Evolutionary conservation across 805 yeast genomes (phyloP), one percentile per base, ranked within the genome.

Genomic region (Lachancea kluyveri): DNA sequence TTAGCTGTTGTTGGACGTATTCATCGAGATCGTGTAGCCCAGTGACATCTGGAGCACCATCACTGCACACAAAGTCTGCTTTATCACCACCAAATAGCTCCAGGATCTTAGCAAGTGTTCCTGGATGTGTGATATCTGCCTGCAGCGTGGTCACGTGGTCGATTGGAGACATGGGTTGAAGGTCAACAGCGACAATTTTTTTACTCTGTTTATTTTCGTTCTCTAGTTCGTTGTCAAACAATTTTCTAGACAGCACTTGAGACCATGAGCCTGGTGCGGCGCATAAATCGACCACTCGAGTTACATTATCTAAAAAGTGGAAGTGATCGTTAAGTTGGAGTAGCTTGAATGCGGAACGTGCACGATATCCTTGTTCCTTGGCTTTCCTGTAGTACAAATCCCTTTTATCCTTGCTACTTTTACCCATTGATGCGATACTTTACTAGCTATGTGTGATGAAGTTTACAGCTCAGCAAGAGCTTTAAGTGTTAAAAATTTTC

Each of bases 221-320:
- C 24, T 44, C 43, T 30, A 42, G 45, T n/a, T 50, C 48, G 21
- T 59, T 68, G 38, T 65, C 64, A 45, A 68, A 74, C 23, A 84
- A 59, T 48, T 79, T 78, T 44, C 84, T 61, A 19, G 92, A 79
- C 9, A 92, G 69, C 0, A 92, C 98, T 55, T 92, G 98, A 1
- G 95, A 83, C 98, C 98, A 92, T 3, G 96, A 87, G 1, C 96
- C 96, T 1, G 96, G 96, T 4, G 97, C 98, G 21, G 98, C 98
- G 68, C 98, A 92, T 18, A 92, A 67, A 60, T 92, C 98, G 4
- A 92, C 98, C 4, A 92, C 97, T 46, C 95, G 65, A 26, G 67
- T 68, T 21, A 87, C 77, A 24, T 75, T 80, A 30, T 76, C 69
- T 35, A 92, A 74, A 21, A 87, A 71, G 40, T 82, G 79, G 55